Evolutionary conservation across 768 basidiomycete genomes (phyloP).

Genomic region (Tulasnella calospora): DNA sequence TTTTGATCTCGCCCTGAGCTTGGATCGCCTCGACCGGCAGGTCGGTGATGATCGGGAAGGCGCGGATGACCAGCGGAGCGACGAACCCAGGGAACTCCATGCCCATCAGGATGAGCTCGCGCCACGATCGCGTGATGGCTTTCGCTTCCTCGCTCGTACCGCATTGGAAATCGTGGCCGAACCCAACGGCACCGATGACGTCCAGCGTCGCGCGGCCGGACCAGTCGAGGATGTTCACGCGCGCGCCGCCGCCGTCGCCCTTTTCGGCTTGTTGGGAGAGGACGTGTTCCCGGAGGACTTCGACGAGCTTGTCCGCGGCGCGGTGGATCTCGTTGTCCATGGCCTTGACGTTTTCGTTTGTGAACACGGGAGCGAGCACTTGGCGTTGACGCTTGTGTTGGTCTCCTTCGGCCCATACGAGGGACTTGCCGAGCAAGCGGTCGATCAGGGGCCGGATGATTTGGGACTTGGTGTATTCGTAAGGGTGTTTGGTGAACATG

Average conservation of each 20-base stretch:
- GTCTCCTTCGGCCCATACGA: slow-evolving; percentile 42
- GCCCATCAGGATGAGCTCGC: slow-evolving; percentile 31
- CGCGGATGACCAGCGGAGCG: slow-evolving; percentile 32
- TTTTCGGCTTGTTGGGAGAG: neutral
- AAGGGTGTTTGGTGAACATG: slow-evolving; percentile 25
- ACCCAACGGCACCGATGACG: slow-evolving; percentile 38
- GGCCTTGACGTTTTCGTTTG: slow-evolving; percentile 27
- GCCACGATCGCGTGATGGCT: slow-evolving; percentile 34
- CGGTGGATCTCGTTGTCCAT: slow-evolving; percentile 23
- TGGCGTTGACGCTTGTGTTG: slow-evolving; percentile 37
- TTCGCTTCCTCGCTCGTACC: slow-evolving; percentile 36
- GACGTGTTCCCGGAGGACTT: slow-evolving; percentile 9
- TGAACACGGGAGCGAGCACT: slow-evolving; percentile 30
- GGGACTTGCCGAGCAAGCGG: slow-evolving; percentile 38
- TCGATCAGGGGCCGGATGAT: slow-evolving; percentile 38
- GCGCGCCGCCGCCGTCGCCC: neutral
- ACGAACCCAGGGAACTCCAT: slow-evolving; percentile 29
- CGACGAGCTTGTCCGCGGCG: slow-evolving; percentile 21
- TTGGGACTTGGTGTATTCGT: slow-evolving; percentile 13
- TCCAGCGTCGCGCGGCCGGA: slow-evolving; percentile 30
- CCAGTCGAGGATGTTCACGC: slow-evolving; percentile 30
- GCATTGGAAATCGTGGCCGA: slow-evolving; percentile 42
- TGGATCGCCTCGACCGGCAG: slow-evolving; percentile 33
- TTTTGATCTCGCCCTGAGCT: slow-evolving; percentile 33
- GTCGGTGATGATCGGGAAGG: slow-evolving; percentile 34